These are phyloP conservation scores for Pseudogymnoascus sp. DNA, from an alignment of 2,329 filamentous ascomycete species.

Conservation along the genomic window DNA sequence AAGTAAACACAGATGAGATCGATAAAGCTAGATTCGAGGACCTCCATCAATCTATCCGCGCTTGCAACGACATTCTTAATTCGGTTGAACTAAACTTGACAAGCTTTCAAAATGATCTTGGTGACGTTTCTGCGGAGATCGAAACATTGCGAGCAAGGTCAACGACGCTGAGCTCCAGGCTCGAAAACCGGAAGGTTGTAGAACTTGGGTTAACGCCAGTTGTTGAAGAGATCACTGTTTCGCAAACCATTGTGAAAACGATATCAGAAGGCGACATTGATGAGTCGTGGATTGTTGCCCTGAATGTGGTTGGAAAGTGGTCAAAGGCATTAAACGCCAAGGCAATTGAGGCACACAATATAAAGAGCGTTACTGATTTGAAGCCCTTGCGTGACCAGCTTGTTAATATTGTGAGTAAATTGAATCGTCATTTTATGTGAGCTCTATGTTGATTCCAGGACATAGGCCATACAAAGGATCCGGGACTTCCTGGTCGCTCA, in stretches of 20 bases:
- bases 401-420: constrained; percentile 57
- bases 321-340: constrained; percentile 63
- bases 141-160: constrained; percentile 87
- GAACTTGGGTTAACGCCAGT: constrained; percentile 81
- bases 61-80: constrained; percentile 86
- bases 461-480: constrained; percentile 79
- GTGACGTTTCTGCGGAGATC: constrained; percentile 86
- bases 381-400: constrained; percentile 78
- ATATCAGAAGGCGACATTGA: constrained; percentile 87
- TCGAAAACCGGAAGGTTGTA: constrained; percentile 83
- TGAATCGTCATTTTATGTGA: constrained; percentile 7
- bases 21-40: constrained; percentile 83
- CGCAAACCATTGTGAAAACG: constrained; percentile 72
- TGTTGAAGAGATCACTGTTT: constrained; percentile 84
- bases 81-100: constrained; percentile 89
- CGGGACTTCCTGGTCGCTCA: constrained; percentile 90
- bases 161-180: constrained; percentile 67
- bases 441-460: constrained; percentile 15
- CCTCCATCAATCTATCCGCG: constrained; percentile 76
- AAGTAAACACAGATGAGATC: constrained; percentile 50
- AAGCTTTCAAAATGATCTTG: constrained; percentile 88
- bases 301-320: constrained; percentile 77
- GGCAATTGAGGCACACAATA: constrained; percentile 48
- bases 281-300: constrained; percentile 73
- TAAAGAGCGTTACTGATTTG: constrained; percentile 75